Evolutionary conservation across 352 stramenopile species (phyloP).

Genomic region (Phytophthora sp.): DNA sequence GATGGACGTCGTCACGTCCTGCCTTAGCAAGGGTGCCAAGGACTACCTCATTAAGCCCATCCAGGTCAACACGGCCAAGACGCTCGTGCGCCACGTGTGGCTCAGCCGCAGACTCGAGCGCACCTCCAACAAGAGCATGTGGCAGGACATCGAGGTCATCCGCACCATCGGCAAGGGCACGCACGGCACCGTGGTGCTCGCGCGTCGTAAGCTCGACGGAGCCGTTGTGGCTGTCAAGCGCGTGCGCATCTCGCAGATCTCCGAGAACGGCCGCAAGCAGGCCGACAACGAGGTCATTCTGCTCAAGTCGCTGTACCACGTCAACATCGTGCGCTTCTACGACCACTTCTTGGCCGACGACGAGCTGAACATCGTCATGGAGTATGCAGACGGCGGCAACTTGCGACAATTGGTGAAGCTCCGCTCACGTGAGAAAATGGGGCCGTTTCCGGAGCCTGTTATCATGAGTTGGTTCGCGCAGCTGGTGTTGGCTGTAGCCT

Average conservation of each 20-base stretch:
- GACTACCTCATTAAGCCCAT: constrained; percentile 93
- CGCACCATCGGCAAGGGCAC: constrained; percentile 89
- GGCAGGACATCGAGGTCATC: constrained; percentile 86
- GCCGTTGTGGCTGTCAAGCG: constrained; percentile 88
- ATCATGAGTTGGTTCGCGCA: constrained; percentile 92
- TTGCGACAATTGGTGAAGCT: constrained; percentile 85
- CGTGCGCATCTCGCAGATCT: constrained; percentile 80
- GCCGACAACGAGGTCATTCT: constrained; percentile 90
- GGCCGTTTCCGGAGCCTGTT: constrained; percentile 80
- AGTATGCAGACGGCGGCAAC: constrained; percentile 87
- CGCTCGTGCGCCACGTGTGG: constrained; percentile 89
- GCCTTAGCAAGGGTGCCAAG: constrained; percentile 88
- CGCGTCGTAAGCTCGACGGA: constrained; percentile 74
- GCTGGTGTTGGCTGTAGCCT: constrained; percentile 81
- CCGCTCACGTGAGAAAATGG: constrained; percentile 78
- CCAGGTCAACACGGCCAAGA: constrained; percentile 91
- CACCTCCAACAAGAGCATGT: constrained; percentile 75
- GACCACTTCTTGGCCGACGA: constrained; percentile 88
- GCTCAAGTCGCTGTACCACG: constrained; percentile 89
- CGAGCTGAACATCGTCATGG: constrained; percentile 92
- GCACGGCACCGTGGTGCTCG: constrained; percentile 85
- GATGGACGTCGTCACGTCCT: constrained; percentile 91
- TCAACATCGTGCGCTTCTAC: constrained; percentile 92
- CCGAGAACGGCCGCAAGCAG: constrained; percentile 85
- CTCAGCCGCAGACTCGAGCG: constrained; percentile 74